Evolutionary conservation across 495 filamentous ascomycete genomes (phyloP), one percentile per base, ranked within the genome.

Genomic region (Penicillium waksmanii): DNA sequence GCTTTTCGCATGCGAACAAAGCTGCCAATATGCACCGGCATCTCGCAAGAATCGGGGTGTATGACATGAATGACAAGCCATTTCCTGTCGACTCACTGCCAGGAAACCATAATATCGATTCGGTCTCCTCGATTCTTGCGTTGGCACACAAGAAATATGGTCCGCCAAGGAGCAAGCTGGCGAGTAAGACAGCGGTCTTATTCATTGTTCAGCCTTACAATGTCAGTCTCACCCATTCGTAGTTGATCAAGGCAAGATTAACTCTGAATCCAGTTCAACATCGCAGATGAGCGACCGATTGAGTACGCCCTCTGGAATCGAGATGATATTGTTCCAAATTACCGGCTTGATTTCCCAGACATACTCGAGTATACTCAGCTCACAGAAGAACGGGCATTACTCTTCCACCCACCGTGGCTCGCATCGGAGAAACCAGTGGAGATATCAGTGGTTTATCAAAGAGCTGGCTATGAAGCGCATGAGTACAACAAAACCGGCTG

Each of bases 201-300:
- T 93, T 96, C 74, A 72, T 96, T 44, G 85, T 93, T 12, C 92
- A 96, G 68, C 82, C 84, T 21, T 79, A 83, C 21, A 93, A 96
- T 71, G 63, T 62, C 8, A 17, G 63, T n/a, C 31, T 13, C 17
- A n/a, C 17, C 27, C 3, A 23, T 43, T 44, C 19, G 4, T 33
- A 17, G 8, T 9, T 6, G 27, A 9, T 31, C 17, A 8, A 42
- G 49, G 3, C 18, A 43, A 0, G 0, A 50, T 13, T 40, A 34
- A 23, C n/a, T 7, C 11, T 21, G 1, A 11, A n/a, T 19, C 12
- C 13, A 66, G 63, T 83, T 90, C 64, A 96, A 96, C 68, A 81
- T 92, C 61, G 92, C 93, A 54, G 92, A 96, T 67, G 93, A 96
- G 70, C 80, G 76, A 51, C 74, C 74, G 1, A 70, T 78, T 10